Conservation (phyloP, 352 stramenopile genomes). For the Phytophthora syringae region DNA sequence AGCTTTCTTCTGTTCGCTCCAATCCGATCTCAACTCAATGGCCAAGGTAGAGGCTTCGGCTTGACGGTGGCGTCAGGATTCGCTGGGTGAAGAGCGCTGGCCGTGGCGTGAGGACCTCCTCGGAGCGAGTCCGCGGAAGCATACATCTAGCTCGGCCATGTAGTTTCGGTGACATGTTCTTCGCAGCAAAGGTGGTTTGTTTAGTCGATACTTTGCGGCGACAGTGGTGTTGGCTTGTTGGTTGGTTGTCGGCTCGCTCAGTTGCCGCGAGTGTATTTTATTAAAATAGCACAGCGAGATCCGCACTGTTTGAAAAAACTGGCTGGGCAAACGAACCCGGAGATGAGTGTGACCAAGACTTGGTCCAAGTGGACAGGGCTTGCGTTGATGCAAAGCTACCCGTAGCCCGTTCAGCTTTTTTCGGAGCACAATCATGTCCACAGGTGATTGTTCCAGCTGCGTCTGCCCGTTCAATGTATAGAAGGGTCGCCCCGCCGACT, state of each 20-base stretch:
- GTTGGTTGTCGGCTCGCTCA: neutral
- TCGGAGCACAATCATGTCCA: neutral
- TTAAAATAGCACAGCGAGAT: neutral
- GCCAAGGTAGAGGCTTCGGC: neutral
- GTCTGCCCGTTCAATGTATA: too few relatives aligned
- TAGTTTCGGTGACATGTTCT: too few relatives aligned
- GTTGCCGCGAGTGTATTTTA: neutral
- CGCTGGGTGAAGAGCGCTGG: too few relatives aligned
- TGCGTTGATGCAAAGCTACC: neutral
- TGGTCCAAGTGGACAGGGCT: neutral
- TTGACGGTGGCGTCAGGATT: neutral
- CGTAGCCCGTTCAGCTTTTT: neutral
- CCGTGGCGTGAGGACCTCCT: too few relatives aligned
- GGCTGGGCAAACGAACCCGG: slow-evolving; percentile 6
- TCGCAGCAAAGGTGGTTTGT: too few relatives aligned
- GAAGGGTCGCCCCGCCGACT: neutral
- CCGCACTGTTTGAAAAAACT: slow-evolving; percentile 19
- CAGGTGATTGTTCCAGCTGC: neutral
- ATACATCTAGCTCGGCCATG: too few relatives aligned
- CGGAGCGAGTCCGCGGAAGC: too few relatives aligned
- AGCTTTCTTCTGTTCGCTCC: slow-evolving; percentile 22
- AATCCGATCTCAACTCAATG: slow-evolving; percentile 10
- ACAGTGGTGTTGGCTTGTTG: neutral
- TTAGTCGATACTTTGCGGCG: neutral
- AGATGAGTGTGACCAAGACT: slow-evolving; percentile 5